phyloP scores from a whole-genome alignment of 331 rosid species.

The Pyracantha coccinea region DNA sequence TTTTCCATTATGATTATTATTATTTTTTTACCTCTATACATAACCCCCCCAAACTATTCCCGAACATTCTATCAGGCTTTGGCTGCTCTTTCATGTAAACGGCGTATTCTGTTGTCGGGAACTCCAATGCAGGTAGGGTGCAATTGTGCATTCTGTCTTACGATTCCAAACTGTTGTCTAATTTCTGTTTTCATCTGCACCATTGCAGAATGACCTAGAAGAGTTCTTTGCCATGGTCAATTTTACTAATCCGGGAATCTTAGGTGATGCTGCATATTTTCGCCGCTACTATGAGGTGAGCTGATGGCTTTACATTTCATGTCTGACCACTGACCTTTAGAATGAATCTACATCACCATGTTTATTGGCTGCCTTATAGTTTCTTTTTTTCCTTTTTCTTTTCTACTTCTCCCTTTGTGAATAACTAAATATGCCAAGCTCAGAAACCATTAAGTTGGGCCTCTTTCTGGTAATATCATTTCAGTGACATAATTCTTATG shows the following conservation, averaged over 20 bases:
- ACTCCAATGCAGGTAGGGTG: slow-evolving; percentile 89
- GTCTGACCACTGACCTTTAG: neutral
- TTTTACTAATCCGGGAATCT: slow-evolving; percentile 86
- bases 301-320: slow-evolving; percentile 12
- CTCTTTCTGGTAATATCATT: neutral
- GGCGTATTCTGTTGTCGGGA: slow-evolving; percentile 84
- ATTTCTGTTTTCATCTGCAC: slow-evolving; percentile 4
- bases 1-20: neutral
- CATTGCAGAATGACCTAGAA: slow-evolving; percentile 85
- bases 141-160: slow-evolving; percentile 1
- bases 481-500: neutral
- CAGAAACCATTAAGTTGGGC: neutral
- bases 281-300: slow-evolving; percentile 84
- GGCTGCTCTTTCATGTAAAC: slow-evolving; percentile 80
- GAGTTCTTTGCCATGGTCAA: slow-evolving; percentile 95
- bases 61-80: slow-evolving; percentile 52
- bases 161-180: neutral
- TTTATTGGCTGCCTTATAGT: neutral
- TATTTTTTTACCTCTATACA: neutral
- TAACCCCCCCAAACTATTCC: neutral
- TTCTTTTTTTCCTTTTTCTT: neutral
- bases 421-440: neutral
- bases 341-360: too few relatives aligned
- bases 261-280: slow-evolving; percentile 65
- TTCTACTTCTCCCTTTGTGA: neutral